Evolutionary conservation across 129 eudicot genomes (phyloP).

Genomic region (Cynara cardunculus): DNA sequence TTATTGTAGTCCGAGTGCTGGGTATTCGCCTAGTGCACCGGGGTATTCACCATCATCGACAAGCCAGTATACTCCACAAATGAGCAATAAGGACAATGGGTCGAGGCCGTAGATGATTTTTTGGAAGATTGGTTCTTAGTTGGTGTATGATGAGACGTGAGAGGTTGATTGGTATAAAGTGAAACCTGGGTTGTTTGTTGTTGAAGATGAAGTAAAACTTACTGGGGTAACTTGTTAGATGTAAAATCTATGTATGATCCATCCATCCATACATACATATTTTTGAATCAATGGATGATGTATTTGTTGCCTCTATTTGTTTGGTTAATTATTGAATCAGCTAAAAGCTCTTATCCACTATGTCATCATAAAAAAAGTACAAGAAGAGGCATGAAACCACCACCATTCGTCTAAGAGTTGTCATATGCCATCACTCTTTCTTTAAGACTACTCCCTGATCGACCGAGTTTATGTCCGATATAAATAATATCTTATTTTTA

Average conservation of each 20-base stretch:
- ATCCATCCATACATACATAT: neutral
- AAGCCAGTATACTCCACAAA: constrained; percentile 71
- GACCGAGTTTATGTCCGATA: too few species aligned
- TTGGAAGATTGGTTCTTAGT: neutral
- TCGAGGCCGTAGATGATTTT: constrained; percentile 14
- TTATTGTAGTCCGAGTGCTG: constrained; percentile 76
- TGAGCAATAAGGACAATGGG: constrained; percentile 42
- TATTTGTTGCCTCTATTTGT: neutral
- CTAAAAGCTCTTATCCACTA: neutral
- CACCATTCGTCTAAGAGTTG: too few species aligned
- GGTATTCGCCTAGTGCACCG: constrained; percentile 94
- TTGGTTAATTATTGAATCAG: neutral
- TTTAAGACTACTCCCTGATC: too few species aligned
- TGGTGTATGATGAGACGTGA: neutral
- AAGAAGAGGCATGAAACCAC: neutral
- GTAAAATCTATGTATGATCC: neutral
- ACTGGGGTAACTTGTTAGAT: neutral
- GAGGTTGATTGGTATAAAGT: neutral
- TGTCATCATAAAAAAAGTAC: neutral
- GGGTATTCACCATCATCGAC: constrained; percentile 96
- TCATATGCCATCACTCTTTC: too few species aligned
- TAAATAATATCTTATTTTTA: too few species aligned
- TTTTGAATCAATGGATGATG: neutral
- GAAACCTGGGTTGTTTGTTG: neutral
- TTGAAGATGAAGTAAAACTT: neutral